phyloP scores from a whole-genome alignment of 306 rosid species.

The Quercus bicolor region DNA sequence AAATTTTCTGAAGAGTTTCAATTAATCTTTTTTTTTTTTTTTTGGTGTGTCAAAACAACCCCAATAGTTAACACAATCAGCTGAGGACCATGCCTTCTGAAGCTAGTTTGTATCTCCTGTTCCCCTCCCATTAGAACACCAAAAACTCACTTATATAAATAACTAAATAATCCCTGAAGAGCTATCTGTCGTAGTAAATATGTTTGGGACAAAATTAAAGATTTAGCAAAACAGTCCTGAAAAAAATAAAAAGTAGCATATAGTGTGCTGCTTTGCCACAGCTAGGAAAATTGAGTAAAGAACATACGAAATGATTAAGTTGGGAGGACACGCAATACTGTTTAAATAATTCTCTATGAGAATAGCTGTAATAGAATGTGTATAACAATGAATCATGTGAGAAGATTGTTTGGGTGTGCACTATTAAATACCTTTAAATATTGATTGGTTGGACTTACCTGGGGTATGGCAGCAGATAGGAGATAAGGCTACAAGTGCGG shows the following conservation, averaged over 20 bases:
- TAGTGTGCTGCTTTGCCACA: neutral
- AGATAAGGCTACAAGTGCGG: constrained; percentile 53
- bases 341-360: neutral
- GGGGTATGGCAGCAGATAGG: constrained; percentile 48
- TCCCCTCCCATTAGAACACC: no score
- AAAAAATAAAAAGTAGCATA: neutral
- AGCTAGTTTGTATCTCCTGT: no score
- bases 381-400: constrained; percentile 16
- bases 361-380: neutral
- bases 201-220: neutral
- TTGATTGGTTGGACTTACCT: constrained; percentile 9
- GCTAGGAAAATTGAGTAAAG: neutral
- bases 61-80: no score
- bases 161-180: neutral
- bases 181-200: neutral
- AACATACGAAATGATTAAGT: neutral
- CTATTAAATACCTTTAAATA: no score
- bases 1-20: neutral
- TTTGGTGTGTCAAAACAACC: no score
- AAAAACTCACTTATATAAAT: no score
- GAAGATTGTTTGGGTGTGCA: no score
- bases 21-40: neutral
- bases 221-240: neutral
- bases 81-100: no score
- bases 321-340: neutral